Evolutionary conservation across 2,329 filamentous ascomycete species (phyloP), one percentile per base, ranked within the genome.

Genomic region (Diplodia scrobiculata): DNA sequence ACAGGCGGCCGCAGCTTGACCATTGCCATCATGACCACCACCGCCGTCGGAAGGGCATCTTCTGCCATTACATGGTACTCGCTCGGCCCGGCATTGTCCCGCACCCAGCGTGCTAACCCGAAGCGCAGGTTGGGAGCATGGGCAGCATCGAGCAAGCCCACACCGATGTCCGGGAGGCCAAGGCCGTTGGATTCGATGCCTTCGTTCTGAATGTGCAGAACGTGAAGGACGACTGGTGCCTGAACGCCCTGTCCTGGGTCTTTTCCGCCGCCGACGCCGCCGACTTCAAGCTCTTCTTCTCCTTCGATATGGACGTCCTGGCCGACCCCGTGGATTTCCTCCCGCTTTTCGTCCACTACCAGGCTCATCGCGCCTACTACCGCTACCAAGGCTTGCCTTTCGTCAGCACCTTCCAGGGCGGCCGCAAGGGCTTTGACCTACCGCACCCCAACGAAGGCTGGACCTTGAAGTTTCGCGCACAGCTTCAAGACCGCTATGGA

Each of bases 261-360:
- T 78, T 78, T 68, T 68, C 73, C 27, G 63, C 63, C n/a, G 71
- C 74, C n/a, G 70, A 71, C 1, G 67, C 69, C 1, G 68, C 71
- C 10, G 71, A 69, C 45, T 78, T 78, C 67, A 69, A 71, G 7
- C 71, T 78, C 27, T 78, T 77, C 70, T 78, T 78, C 67, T 76
- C 73, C n/a, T 77, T 78, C 59, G 76, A 78, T 60, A 74, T 75
- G 68, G 70, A 67, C 41, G 63, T 68, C 6, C 67, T 67, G 17
- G 59, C 70, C 41, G 66, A 72, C 29, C 73, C 75, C 4, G 63
- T 68, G 7, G 62, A 74, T 2, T 76, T 76, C 66, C 67, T 72
- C 1, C 66, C 69, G 9, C 71, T 75, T 47, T 68, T 77, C 25
- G 58, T 70, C 4, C 47, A 68, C 0, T 75, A 75, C 29, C 68